Evolutionary conservation across 139 green algal species (phyloP).

Genomic region (Chlorella sp.): DNA sequence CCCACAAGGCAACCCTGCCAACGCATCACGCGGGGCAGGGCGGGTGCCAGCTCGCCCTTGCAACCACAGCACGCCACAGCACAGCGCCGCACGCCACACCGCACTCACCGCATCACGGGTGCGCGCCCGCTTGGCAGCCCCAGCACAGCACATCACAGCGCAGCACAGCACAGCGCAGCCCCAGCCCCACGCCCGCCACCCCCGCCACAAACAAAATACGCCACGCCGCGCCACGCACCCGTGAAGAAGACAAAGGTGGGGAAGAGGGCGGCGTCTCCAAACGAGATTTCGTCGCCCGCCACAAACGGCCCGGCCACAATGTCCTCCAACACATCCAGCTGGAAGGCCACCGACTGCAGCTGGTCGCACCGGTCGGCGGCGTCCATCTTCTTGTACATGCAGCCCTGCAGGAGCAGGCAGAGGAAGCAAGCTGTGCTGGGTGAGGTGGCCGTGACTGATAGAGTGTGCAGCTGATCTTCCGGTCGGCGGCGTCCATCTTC

Average conservation of each 20-base stretch:
- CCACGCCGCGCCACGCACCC: not conserved
- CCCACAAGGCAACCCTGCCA: no score
- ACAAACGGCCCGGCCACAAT: constrained; percentile 65
- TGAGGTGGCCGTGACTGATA: no score
- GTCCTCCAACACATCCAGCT: constrained; percentile 77
- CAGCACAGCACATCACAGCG: not conserved
- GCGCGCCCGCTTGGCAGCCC: not conserved
- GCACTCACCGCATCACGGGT: no score
- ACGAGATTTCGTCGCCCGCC: constrained; percentile 38
- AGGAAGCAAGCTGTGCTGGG: no score
- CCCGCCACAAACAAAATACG: not conserved
- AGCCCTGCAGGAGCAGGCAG: constrained; percentile 2
- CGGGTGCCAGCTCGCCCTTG: no score
- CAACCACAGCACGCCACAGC: not conserved
- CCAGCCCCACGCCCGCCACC: not conserved
- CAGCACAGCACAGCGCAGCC: not conserved
- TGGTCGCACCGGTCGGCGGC: constrained; percentile 52
- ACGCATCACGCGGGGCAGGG: no score
- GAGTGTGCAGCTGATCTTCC: not conserved
- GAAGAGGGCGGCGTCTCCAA: constrained; percentile 71
- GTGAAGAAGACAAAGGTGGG: constrained; percentile 80
- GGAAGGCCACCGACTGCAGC: constrained; percentile 62
- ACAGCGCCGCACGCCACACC: not conserved
- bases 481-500: no score
- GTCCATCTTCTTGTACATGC: constrained; percentile 77